Evolutionary conservation across 345 rosid species (phyloP).

Genomic region (Jatropha curcas): DNA sequence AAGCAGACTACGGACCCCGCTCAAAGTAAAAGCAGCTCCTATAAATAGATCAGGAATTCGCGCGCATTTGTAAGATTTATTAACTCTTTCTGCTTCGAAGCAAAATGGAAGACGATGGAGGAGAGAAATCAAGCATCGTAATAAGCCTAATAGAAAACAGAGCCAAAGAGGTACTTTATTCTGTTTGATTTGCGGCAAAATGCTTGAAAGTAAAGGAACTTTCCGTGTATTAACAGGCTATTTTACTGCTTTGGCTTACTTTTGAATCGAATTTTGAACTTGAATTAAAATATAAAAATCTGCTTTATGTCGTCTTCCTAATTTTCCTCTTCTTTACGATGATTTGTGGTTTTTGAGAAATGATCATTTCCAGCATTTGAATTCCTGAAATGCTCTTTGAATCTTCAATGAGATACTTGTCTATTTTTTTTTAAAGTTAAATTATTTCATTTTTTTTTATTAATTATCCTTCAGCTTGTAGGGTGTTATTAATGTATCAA

Average conservation of each 20-base stretch:
- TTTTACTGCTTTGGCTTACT: neutral
- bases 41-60: slow-evolving; percentile 17
- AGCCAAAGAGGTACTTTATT: slow-evolving; percentile 74
- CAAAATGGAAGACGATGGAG: slow-evolving; percentile 82
- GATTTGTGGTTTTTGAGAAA: neutral
- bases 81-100: neutral
- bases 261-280: neutral
- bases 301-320: neutral
- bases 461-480: neutral
- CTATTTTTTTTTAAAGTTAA: too few species aligned
- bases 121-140: slow-evolving; percentile 80
- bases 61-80: slow-evolving; percentile 28
- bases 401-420: neutral
- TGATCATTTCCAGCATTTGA: too few species aligned
- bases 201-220: slow-evolving; percentile 8
- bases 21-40: neutral
- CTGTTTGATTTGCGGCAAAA: slow-evolving; percentile 36
- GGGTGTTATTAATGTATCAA: neutral
- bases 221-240: neutral
- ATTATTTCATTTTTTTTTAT: too few species aligned
- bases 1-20: neutral
- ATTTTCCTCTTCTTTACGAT: neutral
- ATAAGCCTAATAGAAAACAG: slow-evolving; percentile 84
- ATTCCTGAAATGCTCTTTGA: neutral
- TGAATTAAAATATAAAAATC: neutral